Evolutionary conservation across 2,329 filamentous ascomycete species (phyloP), one percentile per base, ranked within the genome.

Genomic region (Tolypocladium tundrense): DNA sequence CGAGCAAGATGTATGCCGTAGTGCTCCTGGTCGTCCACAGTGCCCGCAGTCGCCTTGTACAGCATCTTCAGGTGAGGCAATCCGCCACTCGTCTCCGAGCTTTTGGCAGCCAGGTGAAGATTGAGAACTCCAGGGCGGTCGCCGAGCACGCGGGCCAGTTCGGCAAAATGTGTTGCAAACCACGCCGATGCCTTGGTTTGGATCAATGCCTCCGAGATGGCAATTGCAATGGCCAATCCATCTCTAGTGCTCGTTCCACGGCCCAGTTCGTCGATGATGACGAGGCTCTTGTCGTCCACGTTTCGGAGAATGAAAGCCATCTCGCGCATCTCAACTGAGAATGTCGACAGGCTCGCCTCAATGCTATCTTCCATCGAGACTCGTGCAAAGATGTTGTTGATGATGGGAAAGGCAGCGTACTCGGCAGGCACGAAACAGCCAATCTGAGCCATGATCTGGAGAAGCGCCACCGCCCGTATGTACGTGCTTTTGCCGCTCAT

Each of bases 401-500:
- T 79, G 21, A 97, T 84, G 0, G 91, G 84, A 61, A 97, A 88
- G 0, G 86, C 85, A 0, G 91, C 94, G 66, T 90, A 94, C 37
- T 86, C 79, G 0, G 91, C 93, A 0, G 94, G 94, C 1, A 97
- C 88, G 69, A 95, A 97, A 65, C 85, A 89, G 3, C 92, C 93
- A 55, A 97, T 86, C 66, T 99, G 94, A 0, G 91, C 91, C 91
- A 99, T 97, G 59, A 99, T 85, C 51, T 88, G 85, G 67, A 95
- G 84, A 39, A 99, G 76, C 0, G 93, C 90, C 31, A 96, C 79
- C 1, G 88, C 87, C 54, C 91, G 85, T 61, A 97, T 96, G 67
- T 97, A 97, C 0, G 92, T 99, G 62, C 89, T 96, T 70, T 97
- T 99, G 1, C 92, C 94, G 65, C 91, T 96, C 94, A 99, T 99